phyloP scores from a whole-genome alignment of 2,329 filamentous ascomycete species.

The Penicillium oxalicum region DNA sequence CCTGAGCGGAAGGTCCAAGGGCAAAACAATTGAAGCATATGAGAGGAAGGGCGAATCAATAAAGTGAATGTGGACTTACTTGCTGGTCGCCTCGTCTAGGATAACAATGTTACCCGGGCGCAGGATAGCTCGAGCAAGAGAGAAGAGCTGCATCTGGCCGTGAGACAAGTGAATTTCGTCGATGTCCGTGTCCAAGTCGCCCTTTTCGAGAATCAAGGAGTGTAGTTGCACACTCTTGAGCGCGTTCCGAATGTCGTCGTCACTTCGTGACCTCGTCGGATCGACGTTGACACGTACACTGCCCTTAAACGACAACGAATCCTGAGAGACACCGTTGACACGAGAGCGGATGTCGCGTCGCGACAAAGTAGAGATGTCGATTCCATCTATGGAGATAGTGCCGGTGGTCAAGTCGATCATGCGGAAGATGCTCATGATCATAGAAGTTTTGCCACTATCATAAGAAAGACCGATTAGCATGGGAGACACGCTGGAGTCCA shows the following conservation, averaged over 20 bases:
- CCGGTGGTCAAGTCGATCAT: conserved; percentile 40
- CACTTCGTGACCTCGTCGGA: conserved; percentile 27
- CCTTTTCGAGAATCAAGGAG: conserved; percentile 34
- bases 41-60: conserved; percentile 11
- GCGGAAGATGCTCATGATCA: conserved; percentile 39
- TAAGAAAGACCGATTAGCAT: conserved; percentile 1
- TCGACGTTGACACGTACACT: conserved; percentile 38
- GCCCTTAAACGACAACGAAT: conserved; percentile 39
- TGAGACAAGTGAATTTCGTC: conserved; percentile 48
- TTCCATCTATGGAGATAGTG: conserved; percentile 39
- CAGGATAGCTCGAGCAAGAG: conserved; percentile 55
- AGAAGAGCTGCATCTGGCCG: conserved; percentile 61
- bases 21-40: too few species aligned
- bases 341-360: conserved; percentile 36
- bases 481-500: background rate
- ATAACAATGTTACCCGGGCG: conserved; percentile 41
- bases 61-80: conserved; percentile 18
- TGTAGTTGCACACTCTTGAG: conserved; percentile 36
- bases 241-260: conserved; percentile 32
- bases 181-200: conserved; percentile 40
- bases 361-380: conserved; percentile 37
- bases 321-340: conserved; percentile 42
- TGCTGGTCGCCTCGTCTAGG: conserved; percentile 41
- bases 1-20: too few species aligned
- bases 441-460: conserved; percentile 39